These are phyloP conservation scores for Pythium oligandrum DNA, from an alignment of 352 stramenopile genomes.

Conservation along the genomic window DNA sequence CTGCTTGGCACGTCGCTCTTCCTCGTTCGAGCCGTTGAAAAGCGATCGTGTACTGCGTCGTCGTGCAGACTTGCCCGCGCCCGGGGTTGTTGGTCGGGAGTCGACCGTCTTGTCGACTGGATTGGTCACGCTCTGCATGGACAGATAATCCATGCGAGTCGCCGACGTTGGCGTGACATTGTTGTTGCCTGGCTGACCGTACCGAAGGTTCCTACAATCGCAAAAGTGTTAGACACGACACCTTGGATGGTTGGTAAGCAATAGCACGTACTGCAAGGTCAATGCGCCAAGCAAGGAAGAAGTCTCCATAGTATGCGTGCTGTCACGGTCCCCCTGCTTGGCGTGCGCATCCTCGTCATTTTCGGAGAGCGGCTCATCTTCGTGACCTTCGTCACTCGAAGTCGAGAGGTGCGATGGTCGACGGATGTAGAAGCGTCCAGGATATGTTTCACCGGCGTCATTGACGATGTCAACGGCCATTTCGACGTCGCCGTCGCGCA, in stretches of 20 bases:
- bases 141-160: slow-evolving; percentile 11
- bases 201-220: slow-evolving; percentile 11
- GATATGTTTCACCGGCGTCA: neutral
- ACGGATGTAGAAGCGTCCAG: neutral
- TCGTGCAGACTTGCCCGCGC: slow-evolving; percentile 2
- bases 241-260: neutral
- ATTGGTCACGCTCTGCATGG: slow-evolving; percentile 14
- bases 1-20: slow-evolving; percentile 56
- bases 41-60: slow-evolving; percentile 43
- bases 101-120: slow-evolving; percentile 10
- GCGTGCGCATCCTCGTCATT: slow-evolving; percentile 10
- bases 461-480: slow-evolving; percentile 13
- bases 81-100: slow-evolving; percentile 5
- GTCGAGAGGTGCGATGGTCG: neutral
- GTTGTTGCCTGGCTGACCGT: neutral
- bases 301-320: slow-evolving; percentile 5
- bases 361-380: slow-evolving; percentile 3
- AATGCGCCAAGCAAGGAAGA: slow-evolving; percentile 17
- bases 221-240: neutral
- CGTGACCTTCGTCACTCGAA: slow-evolving; percentile 16
- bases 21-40: slow-evolving; percentile 35
- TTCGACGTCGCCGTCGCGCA: slow-evolving; percentile 3
- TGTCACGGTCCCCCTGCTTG: slow-evolving; percentile 1
- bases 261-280: slow-evolving; percentile 17
- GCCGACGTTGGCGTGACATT: neutral